Conservation (phyloP, 495 filamentous ascomycete genomes). For the Penicillium cinerascens region DNA sequence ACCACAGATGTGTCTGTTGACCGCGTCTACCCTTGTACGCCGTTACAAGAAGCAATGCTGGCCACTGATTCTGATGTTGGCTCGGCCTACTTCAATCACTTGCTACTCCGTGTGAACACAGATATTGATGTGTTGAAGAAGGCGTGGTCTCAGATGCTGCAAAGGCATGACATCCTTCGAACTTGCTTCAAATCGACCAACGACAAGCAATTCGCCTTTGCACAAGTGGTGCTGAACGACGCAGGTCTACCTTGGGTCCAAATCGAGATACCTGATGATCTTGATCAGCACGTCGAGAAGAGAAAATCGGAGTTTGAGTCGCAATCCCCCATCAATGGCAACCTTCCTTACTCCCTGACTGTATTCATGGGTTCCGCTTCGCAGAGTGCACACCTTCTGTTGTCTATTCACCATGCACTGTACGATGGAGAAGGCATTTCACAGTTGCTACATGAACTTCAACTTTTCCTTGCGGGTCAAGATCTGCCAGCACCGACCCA, state of each 20-base stretch:
- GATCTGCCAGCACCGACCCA: conserved; percentile 32
- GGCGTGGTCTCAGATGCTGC: conserved; percentile 49
- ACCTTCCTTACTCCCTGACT: conserved; percentile 29
- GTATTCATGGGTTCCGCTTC: conserved; percentile 10
- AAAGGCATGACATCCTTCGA: conserved; percentile 60
- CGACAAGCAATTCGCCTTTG: conserved; percentile 46
- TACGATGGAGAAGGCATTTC: conserved; percentile 75
- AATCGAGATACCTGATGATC: conserved; percentile 11
- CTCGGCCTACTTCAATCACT: conserved; percentile 53
- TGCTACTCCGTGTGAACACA: conserved; percentile 45
- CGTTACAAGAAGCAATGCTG: conserved; percentile 79
- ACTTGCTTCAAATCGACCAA: conserved; percentile 59
- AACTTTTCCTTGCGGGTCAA: conserved; percentile 44
- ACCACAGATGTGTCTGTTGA: conserved; percentile 36
- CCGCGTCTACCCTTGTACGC: conserved; percentile 70
- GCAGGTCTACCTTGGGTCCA: conserved; percentile 21
- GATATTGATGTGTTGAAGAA: conserved; percentile 35
- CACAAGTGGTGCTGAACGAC: conserved; percentile 53
- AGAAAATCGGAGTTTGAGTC: conserved; percentile 23
- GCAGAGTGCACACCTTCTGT: conserved; percentile 31
- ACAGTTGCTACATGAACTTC: conserved; percentile 61
- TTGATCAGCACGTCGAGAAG: conserved; percentile 16
- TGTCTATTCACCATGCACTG: conserved; percentile 76
- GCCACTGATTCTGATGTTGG: conserved; percentile 42
- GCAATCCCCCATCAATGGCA: conserved; percentile 16